Base-by-base conservation (phyloP, 1,284 basidiomycete genomes). In the Mycosarcoma mackinlayi region DNA sequence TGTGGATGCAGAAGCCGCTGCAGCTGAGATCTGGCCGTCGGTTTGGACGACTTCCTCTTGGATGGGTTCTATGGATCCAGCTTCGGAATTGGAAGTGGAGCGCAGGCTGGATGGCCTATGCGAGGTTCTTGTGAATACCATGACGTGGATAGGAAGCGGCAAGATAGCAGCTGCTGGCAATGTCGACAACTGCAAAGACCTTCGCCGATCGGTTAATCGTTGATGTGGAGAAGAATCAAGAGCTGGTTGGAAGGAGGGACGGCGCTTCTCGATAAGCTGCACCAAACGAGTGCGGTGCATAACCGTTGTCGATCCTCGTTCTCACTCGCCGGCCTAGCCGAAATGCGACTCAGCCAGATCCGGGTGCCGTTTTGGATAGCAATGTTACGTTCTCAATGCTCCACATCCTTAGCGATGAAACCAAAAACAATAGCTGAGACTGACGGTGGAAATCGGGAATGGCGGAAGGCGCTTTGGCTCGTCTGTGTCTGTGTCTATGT, bases 71-170 rank as follows among this genome's bases (percentile, higher is more conserved):
- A 60, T 60, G 31, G 40, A 46, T 7, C 47, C 49, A 19, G n/a
- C 11, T n/a, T 37, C 34, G 9, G 63, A 56, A 6, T 30, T 27
- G 35, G 47, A 31, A 23, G 52, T 39, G 28, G 56, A 66, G 27
- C 56, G 52, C 7, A 66, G 57, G 48, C 63, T 66, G 11, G 63
- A 66, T 19, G 63, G 63, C 40, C 63, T 27, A 21, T 58, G 54
- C 0, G 56, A 19, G 1, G 41, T 31, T 38, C 28, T 10, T 0
- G 7, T 23, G n/a, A 52, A 47, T 11, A 57, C 4, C 47, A 53
- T 53, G n/a, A 8, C 19, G 2, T 7, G 37, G 9, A 6, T 1
- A 2, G 34, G 14, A 27, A 16, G 25, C 40, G 25, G 16, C 7
- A 13, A 18, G 28, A 27, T 18, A 16, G 34, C 14, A n/a, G 35